Evolutionary conservation across 495 filamentous ascomycete genomes (phyloP), one percentile per base, ranked within the genome.

Genomic region (Parathielavia appendiculata): DNA sequence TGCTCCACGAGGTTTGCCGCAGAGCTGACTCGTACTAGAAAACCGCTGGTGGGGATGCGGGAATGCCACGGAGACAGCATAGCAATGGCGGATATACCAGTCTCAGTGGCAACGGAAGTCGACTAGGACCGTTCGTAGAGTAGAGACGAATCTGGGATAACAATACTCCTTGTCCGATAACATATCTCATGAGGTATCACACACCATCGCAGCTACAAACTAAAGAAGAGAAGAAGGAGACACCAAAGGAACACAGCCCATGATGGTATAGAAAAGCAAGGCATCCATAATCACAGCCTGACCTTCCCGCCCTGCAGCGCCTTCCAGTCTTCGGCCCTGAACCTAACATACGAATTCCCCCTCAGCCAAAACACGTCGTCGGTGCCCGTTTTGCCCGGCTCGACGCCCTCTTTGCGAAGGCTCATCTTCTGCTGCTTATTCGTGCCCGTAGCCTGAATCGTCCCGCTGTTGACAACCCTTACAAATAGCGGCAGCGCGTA

Each of bases 341-440:
- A 95, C 35, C 67, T 77, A 13, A 82, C 81, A 72, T 96, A 97
- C 14, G 74, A 76, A 19, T 79, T 79, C 0, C 75, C 78, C 68
- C 86, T 90, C 17, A 79, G 68, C 76, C 77, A 79, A 69, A 80
- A 95, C 38, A 95, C n/a, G 52, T 75, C 73, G 57, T 92, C 89
- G 0, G 52, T 54, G 1, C 76, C 78, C 0, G 84, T 78, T 43
- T 79, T 80, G 5, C 61, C 66, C 0, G 85, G 86, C 63, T 92
- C 81, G 2, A 93, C 89, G 0, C 91, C 92, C 59, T 92, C 78
- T 1, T 69, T 72, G n/a, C 88, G 75, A 57, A 97, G 69, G 0
- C 73, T 69, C 62, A 85, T 80, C 69, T 89, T 97, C 69, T 91
- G 85, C 67, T 93, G 88, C 74, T 96, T 96, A 61, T 90, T 88